Evolutionary conservation across 202 grass and related monocot genomes (phyloP).

Genomic region (Tripidium arundinaceum): DNA sequence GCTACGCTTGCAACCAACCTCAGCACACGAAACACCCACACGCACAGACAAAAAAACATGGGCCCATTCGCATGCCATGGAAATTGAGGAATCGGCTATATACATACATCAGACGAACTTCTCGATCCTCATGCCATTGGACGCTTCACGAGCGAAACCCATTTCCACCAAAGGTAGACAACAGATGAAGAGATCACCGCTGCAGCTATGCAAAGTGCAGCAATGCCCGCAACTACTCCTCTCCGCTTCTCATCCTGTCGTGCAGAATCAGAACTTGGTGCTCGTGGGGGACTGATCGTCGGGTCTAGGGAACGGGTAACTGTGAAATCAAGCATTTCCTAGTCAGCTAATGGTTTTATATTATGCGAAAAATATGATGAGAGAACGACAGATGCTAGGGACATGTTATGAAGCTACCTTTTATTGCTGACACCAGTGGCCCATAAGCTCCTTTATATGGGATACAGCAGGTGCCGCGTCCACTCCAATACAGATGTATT

Average conservation of each 20-base stretch:
- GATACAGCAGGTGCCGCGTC: constrained; percentile 51
- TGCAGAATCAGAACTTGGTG: background rate
- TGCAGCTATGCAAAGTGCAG: constrained; percentile 38
- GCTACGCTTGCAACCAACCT: background rate
- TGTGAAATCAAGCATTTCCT: background rate
- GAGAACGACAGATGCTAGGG: background rate
- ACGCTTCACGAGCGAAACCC: constrained; percentile 36
- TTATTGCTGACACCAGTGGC: constrained; percentile 57
- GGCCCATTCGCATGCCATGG: background rate
- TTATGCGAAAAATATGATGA: background rate
- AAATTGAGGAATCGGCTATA: constrained; percentile 8
- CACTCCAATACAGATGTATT: constrained; percentile 63
- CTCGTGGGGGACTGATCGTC: background rate
- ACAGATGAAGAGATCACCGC: constrained; percentile 43
- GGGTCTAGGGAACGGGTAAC: background rate
- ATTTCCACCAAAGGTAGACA: constrained; percentile 61
- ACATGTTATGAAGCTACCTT: constrained; percentile 14
- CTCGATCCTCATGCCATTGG: constrained; percentile 18
- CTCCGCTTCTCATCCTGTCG: constrained; percentile 15
- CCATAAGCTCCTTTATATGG: constrained; percentile 53
- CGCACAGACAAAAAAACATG: background rate
- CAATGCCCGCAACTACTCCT: constrained; percentile 47
- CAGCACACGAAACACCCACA: background rate
- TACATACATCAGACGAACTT: background rate
- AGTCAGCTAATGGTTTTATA: constrained; percentile 3